A percentile compares a stretch with the other conserved stretches of the same genome.
Conservation (phyloP, 2,329 filamentous ascomycete genomes). For the Amauroascus verrucosus region DNA sequence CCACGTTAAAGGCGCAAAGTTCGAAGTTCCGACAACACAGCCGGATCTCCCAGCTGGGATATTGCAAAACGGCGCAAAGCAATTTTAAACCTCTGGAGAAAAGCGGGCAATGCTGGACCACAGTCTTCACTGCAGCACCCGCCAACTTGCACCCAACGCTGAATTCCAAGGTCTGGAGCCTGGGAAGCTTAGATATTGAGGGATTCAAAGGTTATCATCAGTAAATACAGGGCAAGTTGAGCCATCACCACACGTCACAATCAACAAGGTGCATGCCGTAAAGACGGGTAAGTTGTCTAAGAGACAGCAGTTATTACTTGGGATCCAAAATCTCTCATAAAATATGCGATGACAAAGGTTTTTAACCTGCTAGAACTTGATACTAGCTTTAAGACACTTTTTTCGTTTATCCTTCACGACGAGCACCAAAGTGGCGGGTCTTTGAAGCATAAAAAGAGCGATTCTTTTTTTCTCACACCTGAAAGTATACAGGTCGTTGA, state of each 20-base stretch:
- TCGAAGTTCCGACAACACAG: no score
- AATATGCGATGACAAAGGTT: neutral
- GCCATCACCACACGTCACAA: neutral
- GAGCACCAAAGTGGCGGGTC: neutral
- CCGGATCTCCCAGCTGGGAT: no score
- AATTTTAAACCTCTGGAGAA: no score
- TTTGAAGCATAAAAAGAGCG: slow-evolving; percentile 5
- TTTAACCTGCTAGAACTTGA: neutral
- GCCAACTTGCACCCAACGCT: no score
- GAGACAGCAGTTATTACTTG: slow-evolving; percentile 3
- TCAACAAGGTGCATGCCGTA: neutral
- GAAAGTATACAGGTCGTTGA: neutral
- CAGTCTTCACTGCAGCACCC: no score
- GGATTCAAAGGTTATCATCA: neutral
- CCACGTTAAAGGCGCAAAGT: no score
- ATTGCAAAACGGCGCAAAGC: no score
- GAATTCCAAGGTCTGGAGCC: no score
- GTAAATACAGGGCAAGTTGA: slow-evolving; percentile 3
- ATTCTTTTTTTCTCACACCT: neutral
- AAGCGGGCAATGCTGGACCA: no score
- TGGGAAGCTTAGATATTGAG: no score
- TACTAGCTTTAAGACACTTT: neutral
- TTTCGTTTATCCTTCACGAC: neutral
- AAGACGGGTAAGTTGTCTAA: neutral
- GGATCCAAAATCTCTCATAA: neutral